Percentiles rank a stretch among this genome's conserved stretches.
Conservation (phyloP, 2,329 filamentous ascomycete genomes). For the Cytospora leucostoma region DNA sequence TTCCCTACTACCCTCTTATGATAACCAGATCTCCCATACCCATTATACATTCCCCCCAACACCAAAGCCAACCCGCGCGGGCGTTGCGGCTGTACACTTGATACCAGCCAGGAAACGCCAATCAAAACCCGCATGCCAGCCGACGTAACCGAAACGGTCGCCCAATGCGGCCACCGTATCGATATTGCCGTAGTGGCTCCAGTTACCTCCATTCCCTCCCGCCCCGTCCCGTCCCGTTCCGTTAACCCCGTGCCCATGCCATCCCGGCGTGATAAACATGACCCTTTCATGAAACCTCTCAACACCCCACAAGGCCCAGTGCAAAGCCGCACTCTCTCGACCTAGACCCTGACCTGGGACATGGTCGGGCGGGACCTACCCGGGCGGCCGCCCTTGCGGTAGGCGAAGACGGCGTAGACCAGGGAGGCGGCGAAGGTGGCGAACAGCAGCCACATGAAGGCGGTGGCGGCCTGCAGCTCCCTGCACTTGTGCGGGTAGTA, state of each 20-base stretch:
- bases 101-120: constrained; percentile 7
- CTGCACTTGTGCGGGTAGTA: constrained; percentile 66
- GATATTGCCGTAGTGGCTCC: not conserved
- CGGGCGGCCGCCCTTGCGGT: constrained; percentile 52
- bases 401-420: constrained; percentile 56
- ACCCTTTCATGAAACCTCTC: constrained; percentile 1
- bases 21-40: constrained; percentile 16
- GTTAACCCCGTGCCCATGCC: not conserved
- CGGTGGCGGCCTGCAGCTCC: constrained; percentile 72
- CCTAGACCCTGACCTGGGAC: constrained; percentile 57
- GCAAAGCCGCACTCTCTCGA: not conserved
- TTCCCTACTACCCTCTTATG: constrained; percentile 4
- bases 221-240: not conserved
- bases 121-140: not conserved
- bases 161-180: not conserved
- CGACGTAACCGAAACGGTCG: not conserved
- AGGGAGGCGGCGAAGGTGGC: constrained; percentile 59
- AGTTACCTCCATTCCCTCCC: not conserved
- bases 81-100: not conserved
- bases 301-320: not conserved
- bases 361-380: constrained; percentile 52
- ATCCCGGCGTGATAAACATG: not conserved
- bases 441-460: constrained; percentile 81
- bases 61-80: not conserved
- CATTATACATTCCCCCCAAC: constrained; percentile 14